Evolutionary conservation across 169 alveolate species (phyloP).

Genomic region (Theileria annulata): DNA sequence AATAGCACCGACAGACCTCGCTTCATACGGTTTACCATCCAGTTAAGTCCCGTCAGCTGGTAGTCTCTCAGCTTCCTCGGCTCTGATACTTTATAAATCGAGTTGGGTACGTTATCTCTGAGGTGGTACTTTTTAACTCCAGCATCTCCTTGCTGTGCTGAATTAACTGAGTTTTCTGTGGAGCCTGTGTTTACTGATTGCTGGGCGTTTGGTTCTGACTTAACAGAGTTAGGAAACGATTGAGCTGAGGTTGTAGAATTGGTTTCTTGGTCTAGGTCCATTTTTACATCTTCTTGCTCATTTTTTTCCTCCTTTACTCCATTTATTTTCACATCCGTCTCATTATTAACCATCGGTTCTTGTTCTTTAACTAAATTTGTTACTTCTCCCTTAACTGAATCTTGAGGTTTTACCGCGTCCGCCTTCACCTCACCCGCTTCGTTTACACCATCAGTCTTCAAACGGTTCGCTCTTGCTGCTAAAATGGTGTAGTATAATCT

Average conservation of each 20-base stretch:
- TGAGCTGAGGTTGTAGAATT: background rate
- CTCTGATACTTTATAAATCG: conserved; percentile 17
- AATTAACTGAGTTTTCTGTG: background rate
- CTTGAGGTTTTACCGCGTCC: background rate
- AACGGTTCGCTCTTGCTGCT: background rate
- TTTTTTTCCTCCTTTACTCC: background rate
- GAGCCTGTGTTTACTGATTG: background rate
- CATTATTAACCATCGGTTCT: background rate
- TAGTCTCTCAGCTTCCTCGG: conserved; percentile 87
- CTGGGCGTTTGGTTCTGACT: background rate
- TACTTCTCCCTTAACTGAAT: background rate
- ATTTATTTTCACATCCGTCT: background rate
- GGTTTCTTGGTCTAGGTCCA: background rate
- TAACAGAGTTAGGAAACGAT: background rate
- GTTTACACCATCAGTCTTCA: conserved; percentile 2
- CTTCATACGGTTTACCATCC: conserved; percentile 94
- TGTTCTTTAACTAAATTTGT: background rate
- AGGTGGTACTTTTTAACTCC: background rate
- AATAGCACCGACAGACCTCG: conserved; percentile 89
- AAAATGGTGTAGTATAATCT: conserved; percentile 8
- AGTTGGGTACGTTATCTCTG: background rate
- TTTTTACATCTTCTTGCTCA: background rate
- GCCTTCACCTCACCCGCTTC: background rate
- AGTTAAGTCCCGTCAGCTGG: conserved; percentile 92
- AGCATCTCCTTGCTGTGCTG: background rate